Conservation (phyloP, 2,329 filamentous ascomycete genomes). For the Byssoonygena ceratinophila region DNA sequence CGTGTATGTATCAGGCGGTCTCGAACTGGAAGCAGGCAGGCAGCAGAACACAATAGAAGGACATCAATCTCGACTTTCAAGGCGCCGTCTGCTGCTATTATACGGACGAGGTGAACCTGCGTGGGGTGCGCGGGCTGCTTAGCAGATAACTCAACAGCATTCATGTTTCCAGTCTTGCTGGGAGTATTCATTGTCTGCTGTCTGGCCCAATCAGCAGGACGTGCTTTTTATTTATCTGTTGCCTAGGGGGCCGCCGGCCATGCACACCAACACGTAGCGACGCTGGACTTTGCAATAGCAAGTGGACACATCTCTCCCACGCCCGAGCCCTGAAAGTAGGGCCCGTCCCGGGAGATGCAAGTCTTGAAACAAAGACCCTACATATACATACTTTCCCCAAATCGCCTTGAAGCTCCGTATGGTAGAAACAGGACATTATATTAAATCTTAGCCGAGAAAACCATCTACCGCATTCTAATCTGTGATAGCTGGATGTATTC, state of each 20-base stretch:
- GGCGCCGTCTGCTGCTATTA: too few relatives aligned
- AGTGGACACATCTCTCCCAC: neutral
- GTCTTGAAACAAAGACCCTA: neutral
- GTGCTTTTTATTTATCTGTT: neutral
- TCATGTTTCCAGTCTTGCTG: neutral
- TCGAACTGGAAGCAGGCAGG: too few relatives aligned
- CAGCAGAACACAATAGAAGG: too few relatives aligned
- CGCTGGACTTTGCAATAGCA: neutral
- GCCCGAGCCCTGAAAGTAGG: neutral
- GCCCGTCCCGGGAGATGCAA: neutral
- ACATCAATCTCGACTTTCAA: too few relatives aligned
- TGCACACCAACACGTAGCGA: neutral
- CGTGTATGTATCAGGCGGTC: too few relatives aligned
- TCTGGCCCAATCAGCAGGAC: neutral
- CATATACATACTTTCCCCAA: neutral
- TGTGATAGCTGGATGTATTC: neutral
- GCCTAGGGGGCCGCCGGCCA: neutral
- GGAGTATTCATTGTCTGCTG: neutral
- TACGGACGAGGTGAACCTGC: too few relatives aligned
- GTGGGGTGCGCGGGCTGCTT: too few relatives aligned
- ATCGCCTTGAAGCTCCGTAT: neutral
- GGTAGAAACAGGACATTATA: too few relatives aligned
- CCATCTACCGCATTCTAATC: neutral
- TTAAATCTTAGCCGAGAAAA: too few relatives aligned
- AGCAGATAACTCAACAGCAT: neutral